Percentiles rank a stretch among this genome's conserved stretches.
These are phyloP conservation scores for Lentinus polychrous DNA, from an alignment of 1,284 basidiomycete species.

Conservation along the genomic window DNA sequence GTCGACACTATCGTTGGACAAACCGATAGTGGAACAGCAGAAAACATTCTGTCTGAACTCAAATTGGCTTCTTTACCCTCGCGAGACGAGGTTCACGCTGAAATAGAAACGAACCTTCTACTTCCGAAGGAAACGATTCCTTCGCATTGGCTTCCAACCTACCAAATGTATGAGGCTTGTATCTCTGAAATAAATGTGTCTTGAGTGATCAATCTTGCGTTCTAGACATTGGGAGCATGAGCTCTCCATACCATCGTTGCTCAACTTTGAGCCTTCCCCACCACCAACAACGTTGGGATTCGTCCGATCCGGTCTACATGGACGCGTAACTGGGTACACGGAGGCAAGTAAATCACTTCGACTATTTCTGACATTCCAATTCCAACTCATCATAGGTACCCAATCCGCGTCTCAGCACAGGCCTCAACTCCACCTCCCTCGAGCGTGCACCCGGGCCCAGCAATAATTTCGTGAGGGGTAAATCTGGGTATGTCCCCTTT, in stretches of 20 bases:
- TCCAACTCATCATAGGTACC: conserved; percentile 32
- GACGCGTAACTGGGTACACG: conserved; percentile 72
- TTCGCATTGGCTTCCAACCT: conserved; percentile 63
- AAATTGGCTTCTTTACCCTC: conserved; percentile 51
- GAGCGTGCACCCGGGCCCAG: conserved; percentile 74
- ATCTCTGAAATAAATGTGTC: background rate
- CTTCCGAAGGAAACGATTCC: conserved; percentile 57
- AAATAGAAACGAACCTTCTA: conserved; percentile 67
- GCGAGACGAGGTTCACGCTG: conserved; percentile 48
- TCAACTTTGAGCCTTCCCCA: conserved; percentile 60
- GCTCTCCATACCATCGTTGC: conserved; percentile 52
- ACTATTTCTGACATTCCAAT: background rate
- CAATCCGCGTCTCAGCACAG: conserved; percentile 43
- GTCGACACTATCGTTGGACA: conserved; percentile 38
- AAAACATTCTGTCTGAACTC: conserved; percentile 41
- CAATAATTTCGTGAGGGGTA: conserved; percentile 86
- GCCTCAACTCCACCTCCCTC: conserved; percentile 77
- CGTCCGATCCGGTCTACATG: conserved; percentile 72
- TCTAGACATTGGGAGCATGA: conserved; percentile 66
- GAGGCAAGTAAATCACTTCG: conserved; percentile 36
- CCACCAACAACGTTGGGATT: conserved; percentile 77
- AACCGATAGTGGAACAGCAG: conserved; percentile 36
- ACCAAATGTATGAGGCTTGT: conserved; percentile 57
- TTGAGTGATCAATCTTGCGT: conserved; percentile 3
- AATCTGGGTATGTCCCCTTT: conserved; percentile 89